A percentile compares a stretch with the other conserved stretches of the same genome.
phyloP scores from a whole-genome alignment of 805 yeast genomes.

The Spathaspora arborariae region DNA sequence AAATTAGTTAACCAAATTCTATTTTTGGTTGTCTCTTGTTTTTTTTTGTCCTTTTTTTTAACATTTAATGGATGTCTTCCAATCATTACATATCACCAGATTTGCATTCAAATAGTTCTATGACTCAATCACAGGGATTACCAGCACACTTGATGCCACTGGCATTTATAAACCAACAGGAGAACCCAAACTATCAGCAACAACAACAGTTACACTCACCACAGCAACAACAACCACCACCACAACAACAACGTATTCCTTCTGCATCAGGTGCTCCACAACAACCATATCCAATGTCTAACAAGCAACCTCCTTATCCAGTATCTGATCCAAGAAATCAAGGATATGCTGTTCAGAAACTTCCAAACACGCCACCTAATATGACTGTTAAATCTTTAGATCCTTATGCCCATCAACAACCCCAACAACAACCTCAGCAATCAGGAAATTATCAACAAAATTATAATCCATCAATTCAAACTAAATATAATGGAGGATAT shows the following conservation, averaged over 20 bases:
- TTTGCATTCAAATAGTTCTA: conserved; percentile 5
- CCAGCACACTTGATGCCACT: conserved; percentile 25
- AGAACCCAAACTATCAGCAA: conserved; percentile 11
- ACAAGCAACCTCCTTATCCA: not conserved
- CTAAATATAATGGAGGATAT: not conserved
- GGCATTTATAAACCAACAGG: conserved; percentile 12
- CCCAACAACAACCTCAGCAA: not conserved
- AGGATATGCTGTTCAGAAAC: not conserved
- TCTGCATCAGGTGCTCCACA: conserved; percentile 2
- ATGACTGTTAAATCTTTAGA: not conserved
- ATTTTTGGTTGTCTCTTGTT: not conserved
- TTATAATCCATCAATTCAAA: not conserved
- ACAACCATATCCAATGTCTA: conserved; percentile 2
- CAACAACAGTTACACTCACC: conserved; percentile 9
- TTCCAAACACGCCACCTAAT: not conserved
- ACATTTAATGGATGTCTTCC: not conserved
- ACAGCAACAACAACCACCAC: conserved; percentile 4
- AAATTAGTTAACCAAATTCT: not conserved
- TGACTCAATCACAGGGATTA: conserved; percentile 4
- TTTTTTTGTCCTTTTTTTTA: not conserved
- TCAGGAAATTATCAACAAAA: not conserved
- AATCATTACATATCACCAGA: not conserved
- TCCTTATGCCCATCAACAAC: not conserved
- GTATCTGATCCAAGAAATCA: not conserved
- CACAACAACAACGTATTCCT: not conserved